Evolutionary conservation across 2,329 filamentous ascomycete species (phyloP), one percentile per base, ranked within the genome.

Genomic region (Harringtonia aguacate): DNA sequence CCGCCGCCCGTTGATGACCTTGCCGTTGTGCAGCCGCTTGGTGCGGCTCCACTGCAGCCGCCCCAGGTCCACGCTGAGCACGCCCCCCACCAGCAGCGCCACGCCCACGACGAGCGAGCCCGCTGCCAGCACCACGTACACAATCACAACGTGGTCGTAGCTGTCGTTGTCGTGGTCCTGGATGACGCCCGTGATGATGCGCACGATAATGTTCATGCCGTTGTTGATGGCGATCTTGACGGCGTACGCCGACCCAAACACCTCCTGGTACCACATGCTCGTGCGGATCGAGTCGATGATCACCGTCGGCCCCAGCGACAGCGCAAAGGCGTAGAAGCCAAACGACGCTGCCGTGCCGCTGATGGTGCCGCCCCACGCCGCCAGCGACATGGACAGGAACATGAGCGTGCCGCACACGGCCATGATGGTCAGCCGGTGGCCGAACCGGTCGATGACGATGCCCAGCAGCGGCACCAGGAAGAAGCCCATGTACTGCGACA

Each of bases 201-300:
- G 64, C 1, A 80, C 62, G 42, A 80, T 72, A 46, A 80, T 77
- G 46, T 66, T 77, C 72, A 79, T 79, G 27, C 68, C 70, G 55
- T 81, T 81, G 53, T 80, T 79, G 53, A 79, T 73, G 20, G 71
- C 72, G 30, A 80, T 69, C 46, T 81, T 81, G 45, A 79, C 57
- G 1, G 73, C 67, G 47, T 79, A 80, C 0, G 71, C 77, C 0
- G 73, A 71, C 0, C 76, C 77, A 46, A 80, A 81, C 71, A 73
- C 48, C n/a, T 42, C 41, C 20, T 43, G 48, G 18, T 49, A 47
- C 45, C 45, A 78, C 56, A 81, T 69, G 1, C 68, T 67, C 0
- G 76, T 78, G 15, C 77, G 72, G 21, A 79, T 75, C 18, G 71
- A 64, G 52, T 81, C 77, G 42, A 81, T 77, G 46, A 80, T 75